phyloP scores from a whole-genome alignment of 805 yeast species.

The Candida yuanshanica region DNA sequence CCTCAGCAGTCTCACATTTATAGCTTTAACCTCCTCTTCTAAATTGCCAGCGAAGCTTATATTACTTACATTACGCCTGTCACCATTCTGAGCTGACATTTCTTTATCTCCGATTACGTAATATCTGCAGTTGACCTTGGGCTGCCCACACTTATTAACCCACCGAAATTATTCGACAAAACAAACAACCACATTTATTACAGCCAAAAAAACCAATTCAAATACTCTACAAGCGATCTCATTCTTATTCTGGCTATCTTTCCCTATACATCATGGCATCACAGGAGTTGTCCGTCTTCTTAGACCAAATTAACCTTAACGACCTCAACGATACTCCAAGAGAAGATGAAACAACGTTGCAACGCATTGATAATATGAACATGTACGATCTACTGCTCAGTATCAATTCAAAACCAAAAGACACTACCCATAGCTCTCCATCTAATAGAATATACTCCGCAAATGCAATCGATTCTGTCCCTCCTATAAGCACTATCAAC shows the following conservation, averaged over 20 bases:
- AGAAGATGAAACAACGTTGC: neutral
- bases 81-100: too few species aligned
- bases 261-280: neutral
- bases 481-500: conserved; percentile 14
- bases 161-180: neutral
- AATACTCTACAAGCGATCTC: neutral
- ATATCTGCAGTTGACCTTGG: neutral
- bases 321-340: neutral
- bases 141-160: too few species aligned
- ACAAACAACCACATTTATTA: neutral
- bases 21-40: too few species aligned
- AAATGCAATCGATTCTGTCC: neutral
- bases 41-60: too few species aligned
- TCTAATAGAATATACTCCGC: neutral
- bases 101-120: neutral
- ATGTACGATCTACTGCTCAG: neutral
- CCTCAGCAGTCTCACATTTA: too few species aligned
- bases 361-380: neutral
- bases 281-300: neutral
- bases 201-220: neutral
- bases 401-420: neutral
- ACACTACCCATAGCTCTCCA: neutral
- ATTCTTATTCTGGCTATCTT: neutral
- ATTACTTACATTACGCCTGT: too few species aligned
- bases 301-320: neutral